A percentile compares a stretch with the other conserved stretches of the same genome.
These are phyloP conservation scores for Escallonia herrerae DNA, from an alignment of 129 eudicot genomes.

Conservation along the genomic window DNA sequence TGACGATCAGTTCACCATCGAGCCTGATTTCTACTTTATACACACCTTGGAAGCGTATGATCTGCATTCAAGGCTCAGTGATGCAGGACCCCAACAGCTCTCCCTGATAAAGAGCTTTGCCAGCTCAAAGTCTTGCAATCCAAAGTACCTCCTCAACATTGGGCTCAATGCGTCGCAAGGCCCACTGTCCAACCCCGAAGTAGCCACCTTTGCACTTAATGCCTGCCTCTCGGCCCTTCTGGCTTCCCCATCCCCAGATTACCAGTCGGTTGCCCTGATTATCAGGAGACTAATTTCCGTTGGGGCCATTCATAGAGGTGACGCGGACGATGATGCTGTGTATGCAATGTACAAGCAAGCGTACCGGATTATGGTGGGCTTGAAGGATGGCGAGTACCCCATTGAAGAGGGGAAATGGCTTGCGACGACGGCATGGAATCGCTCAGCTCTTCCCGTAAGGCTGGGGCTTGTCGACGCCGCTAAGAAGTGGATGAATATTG, in stretches of 20 bases:
- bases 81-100: constrained; percentile 60
- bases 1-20: constrained; percentile 32
- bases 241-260: constrained; percentile 73
- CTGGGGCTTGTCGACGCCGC: constrained; percentile 63
- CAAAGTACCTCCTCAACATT: constrained; percentile 68
- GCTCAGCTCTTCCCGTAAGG: constrained; percentile 77
- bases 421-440: constrained; percentile 88
- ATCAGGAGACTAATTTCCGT: constrained; percentile 60
- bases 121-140: constrained; percentile 64
- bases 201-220: constrained; percentile 61
- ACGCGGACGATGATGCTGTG: constrained; percentile 46
- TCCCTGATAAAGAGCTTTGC: constrained; percentile 50
- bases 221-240: constrained; percentile 65
- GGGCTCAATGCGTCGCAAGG: constrained; percentile 72
- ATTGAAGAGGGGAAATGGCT: constrained; percentile 95
- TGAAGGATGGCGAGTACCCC: constrained; percentile 80
- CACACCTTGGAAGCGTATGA: constrained; percentile 71
- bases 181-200: constrained; percentile 60
- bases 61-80: constrained; percentile 58
- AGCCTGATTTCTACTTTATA: constrained; percentile 58
- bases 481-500: constrained; percentile 82
- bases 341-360: constrained; percentile 79
- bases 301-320: constrained; percentile 36
- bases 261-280: constrained; percentile 54
- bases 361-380: constrained; percentile 84